Evolutionary conservation across 345 rosid species (phyloP).

Genomic region (Euclidium syriacum): DNA sequence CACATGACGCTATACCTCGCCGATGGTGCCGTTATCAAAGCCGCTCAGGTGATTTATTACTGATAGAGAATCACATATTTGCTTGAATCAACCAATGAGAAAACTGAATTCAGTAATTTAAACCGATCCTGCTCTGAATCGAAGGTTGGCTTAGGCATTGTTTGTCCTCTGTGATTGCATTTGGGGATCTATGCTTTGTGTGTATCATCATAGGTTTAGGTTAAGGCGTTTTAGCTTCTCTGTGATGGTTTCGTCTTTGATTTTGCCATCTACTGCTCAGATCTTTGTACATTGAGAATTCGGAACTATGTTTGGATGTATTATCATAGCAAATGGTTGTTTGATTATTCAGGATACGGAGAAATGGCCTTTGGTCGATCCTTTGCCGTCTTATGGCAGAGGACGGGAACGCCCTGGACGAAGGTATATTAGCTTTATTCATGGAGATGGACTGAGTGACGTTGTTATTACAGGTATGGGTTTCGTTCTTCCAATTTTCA

Average conservation of each 20-base stretch:
- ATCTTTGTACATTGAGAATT: background rate
- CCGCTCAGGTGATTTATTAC: slow-evolving; percentile 53
- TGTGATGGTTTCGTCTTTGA: background rate
- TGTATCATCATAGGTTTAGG: background rate
- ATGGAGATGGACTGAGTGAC: slow-evolving; percentile 78
- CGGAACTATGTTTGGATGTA: background rate
- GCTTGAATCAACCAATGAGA: background rate
- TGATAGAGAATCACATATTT: background rate
- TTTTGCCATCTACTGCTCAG: background rate
- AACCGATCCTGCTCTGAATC: background rate
- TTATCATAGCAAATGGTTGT: background rate
- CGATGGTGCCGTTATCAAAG: slow-evolving; percentile 74
- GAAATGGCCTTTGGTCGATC: slow-evolving; percentile 76
- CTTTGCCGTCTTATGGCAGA: slow-evolving; percentile 93
- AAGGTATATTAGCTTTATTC: slow-evolving; percentile 83
- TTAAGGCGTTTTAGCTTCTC: too few species aligned
- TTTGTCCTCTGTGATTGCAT: background rate
- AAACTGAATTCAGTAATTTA: background rate
- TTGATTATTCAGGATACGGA: slow-evolving; percentile 50
- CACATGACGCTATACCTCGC: slow-evolving; percentile 94
- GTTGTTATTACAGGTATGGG: slow-evolving; percentile 69
- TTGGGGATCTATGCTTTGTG: background rate
- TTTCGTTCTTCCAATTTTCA: background rate
- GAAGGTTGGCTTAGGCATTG: background rate
- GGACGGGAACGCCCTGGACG: slow-evolving; percentile 86